A percentile compares a stretch with the other conserved stretches of the same genome.
phyloP scores from a whole-genome alignment of 2,329 filamentous ascomycete genomes.

The Fusarium tupiense region DNA sequence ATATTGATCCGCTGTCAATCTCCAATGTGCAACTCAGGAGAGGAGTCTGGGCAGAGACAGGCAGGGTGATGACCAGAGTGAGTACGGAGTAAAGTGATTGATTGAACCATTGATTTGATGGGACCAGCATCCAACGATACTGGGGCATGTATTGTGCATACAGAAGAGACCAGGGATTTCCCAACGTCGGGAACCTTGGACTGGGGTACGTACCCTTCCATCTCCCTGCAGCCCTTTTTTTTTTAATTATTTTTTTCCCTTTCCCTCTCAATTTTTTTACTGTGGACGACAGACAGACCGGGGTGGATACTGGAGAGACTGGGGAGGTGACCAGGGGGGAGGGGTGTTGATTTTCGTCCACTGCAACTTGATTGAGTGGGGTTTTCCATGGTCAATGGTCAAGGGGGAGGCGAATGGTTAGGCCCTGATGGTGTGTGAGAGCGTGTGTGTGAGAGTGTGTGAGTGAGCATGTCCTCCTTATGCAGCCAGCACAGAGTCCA shows the following conservation, averaged over 20 bases:
- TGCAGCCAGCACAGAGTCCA: slow-evolving; percentile 1
- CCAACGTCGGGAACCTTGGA: slow-evolving; percentile 10
- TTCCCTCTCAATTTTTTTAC: slow-evolving; percentile 19
- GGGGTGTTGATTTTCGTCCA: slow-evolving; percentile 34
- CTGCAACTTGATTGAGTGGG: slow-evolving; percentile 29
- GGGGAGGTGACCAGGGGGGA: slow-evolving; percentile 32
- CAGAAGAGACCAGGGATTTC: slow-evolving; percentile 8
- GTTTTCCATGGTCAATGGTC: slow-evolving; percentile 21
- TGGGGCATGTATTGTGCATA: slow-evolving; percentile 9
- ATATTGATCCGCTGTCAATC: slow-evolving; percentile 29
- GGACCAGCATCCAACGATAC: slow-evolving; percentile 31
- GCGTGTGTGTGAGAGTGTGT: background rate
- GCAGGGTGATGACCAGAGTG: slow-evolving; percentile 26
- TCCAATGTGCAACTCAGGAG: slow-evolving; percentile 35
- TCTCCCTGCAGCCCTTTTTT: slow-evolving; percentile 5
- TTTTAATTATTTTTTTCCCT: slow-evolving; percentile 22
- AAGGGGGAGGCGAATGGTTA: slow-evolving; percentile 35
- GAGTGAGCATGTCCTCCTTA: slow-evolving; percentile 20
- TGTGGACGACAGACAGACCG: slow-evolving; percentile 34
- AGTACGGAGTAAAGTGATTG: slow-evolving; percentile 18
- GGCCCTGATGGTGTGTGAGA: slow-evolving; percentile 22
- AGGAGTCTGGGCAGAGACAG: slow-evolving; percentile 22
- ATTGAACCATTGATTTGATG: slow-evolving; percentile 18
- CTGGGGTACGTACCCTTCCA: slow-evolving; percentile 20
- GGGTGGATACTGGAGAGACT: slow-evolving; percentile 40